A percentile compares a stretch with the other conserved stretches of the same genome.
These are phyloP conservation scores for Exsudoporus frostii DNA, from an alignment of 768 basidiomycete genomes.

Conservation along the genomic window DNA sequence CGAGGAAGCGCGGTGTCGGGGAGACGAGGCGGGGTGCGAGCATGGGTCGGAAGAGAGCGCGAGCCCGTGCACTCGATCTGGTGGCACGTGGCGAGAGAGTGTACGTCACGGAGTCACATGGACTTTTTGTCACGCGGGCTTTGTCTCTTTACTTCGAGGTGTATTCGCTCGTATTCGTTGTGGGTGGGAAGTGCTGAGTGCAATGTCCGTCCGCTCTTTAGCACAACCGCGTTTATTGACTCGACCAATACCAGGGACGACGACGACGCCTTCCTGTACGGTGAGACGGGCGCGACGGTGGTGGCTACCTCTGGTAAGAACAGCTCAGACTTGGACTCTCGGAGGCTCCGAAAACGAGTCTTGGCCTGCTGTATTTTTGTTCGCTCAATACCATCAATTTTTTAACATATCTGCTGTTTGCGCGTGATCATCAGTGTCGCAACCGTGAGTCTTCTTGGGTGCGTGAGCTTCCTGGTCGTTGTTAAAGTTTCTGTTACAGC, in stretches of 20 bases:
- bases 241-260: slow-evolving; percentile 52
- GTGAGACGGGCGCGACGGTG: slow-evolving; percentile 43
- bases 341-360: slow-evolving; percentile 27
- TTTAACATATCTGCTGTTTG: slow-evolving; percentile 36
- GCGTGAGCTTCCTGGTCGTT: slow-evolving; percentile 20
- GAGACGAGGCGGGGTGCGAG: slow-evolving; percentile 7
- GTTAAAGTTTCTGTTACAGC: slow-evolving; percentile 29
- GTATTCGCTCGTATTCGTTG: slow-evolving; percentile 18
- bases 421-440: slow-evolving; percentile 50
- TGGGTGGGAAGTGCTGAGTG: slow-evolving; percentile 20
- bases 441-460: slow-evolving; percentile 54
- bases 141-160: slow-evolving; percentile 20
- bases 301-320: slow-evolving; percentile 47
- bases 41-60: slow-evolving; percentile 4
- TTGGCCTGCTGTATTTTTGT: slow-evolving; percentile 32
- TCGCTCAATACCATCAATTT: slow-evolving; percentile 38
- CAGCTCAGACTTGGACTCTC: slow-evolving; percentile 24
- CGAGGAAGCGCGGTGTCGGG: slow-evolving; percentile 14
- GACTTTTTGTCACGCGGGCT: slow-evolving; percentile 22
- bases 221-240: slow-evolving; percentile 26
- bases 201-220: slow-evolving; percentile 28
- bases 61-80: not conserved
- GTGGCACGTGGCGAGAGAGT: not conserved
- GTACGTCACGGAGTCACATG: slow-evolving; percentile 25
- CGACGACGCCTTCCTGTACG: slow-evolving; percentile 80